phyloP scores from a whole-genome alignment of 257 asterid genomes.

The Cordia subcordata region DNA sequence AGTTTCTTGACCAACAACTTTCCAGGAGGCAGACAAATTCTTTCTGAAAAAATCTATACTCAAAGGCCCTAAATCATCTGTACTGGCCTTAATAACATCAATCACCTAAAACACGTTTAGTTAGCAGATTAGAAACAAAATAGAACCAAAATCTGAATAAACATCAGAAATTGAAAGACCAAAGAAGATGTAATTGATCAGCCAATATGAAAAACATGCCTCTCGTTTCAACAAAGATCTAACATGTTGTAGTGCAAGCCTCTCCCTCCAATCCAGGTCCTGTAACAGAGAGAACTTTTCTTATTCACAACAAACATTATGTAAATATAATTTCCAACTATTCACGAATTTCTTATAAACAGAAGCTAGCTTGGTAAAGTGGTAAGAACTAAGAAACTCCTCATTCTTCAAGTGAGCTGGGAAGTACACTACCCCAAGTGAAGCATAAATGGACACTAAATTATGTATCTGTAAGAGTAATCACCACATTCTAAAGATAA shows the following conservation, averaged over 20 bases:
- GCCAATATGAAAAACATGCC: conserved; percentile 28
- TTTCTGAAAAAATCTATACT: conserved; percentile 54
- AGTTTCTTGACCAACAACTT: conserved; percentile 35
- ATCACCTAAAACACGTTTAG: conserved; percentile 46
- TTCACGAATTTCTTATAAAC: too few relatives aligned
- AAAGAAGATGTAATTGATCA: conserved; percentile 3
- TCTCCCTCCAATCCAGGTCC: conserved; percentile 72
- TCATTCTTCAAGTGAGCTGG: too few relatives aligned
- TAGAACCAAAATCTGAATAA: not conserved
- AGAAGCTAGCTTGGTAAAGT: too few relatives aligned
- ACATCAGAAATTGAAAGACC: not conserved
- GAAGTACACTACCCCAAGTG: too few relatives aligned
- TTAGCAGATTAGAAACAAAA: conserved; percentile 12
- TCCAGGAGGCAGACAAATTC: conserved; percentile 82
- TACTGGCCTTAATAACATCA: conserved; percentile 61
- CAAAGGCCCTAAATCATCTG: conserved; percentile 70
- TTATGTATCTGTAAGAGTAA: too few relatives aligned
- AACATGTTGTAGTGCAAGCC: conserved; percentile 56
- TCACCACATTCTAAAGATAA: too few relatives aligned
- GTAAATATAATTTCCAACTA: conserved; percentile 5
- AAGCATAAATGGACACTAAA: too few relatives aligned
- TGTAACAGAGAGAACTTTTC: conserved; percentile 21
- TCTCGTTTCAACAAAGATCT: conserved; percentile 60
- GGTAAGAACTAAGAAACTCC: too few relatives aligned
- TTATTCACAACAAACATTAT: conserved; percentile 13